Evolutionary conservation across 306 rosid genomes (phyloP).

Genomic region (Hippophae rhamnoides): DNA sequence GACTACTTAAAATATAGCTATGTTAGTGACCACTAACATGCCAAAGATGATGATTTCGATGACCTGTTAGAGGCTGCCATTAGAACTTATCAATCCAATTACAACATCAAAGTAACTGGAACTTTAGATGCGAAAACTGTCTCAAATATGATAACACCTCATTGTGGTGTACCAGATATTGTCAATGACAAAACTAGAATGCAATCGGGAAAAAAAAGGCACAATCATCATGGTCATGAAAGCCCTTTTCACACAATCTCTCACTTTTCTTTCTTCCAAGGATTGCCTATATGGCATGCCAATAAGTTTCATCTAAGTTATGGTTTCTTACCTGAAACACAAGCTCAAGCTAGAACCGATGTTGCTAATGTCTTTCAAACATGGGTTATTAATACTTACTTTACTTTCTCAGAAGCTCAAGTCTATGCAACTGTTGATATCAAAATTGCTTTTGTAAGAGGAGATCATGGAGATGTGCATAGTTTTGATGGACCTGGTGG

Average conservation of each 20-base stretch:
- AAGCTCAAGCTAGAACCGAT: not conserved
- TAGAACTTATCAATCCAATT: slow-evolving; percentile 29
- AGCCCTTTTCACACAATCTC: not conserved
- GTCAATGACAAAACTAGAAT: slow-evolving; percentile 16
- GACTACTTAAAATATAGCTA: slow-evolving; percentile 25
- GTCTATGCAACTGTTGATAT: too few relatives aligned
- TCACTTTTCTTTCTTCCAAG: slow-evolving; percentile 7
- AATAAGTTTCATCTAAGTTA: slow-evolving; percentile 15
- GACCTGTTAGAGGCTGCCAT: slow-evolving; percentile 28
- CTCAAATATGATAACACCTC: slow-evolving; percentile 25
- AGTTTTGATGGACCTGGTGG: too few relatives aligned
- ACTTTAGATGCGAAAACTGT: slow-evolving; percentile 21
- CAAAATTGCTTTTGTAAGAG: too few relatives aligned
- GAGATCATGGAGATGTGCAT: too few relatives aligned
- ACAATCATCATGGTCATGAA: not conserved
- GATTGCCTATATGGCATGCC: slow-evolving; percentile 20
- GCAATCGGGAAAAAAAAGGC: slow-evolving; percentile 4
- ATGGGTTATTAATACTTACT: too few relatives aligned
- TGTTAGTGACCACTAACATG: not conserved
- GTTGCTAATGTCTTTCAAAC: too few relatives aligned
- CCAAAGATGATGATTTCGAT: slow-evolving; percentile 17
- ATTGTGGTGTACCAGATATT: slow-evolving; percentile 38
- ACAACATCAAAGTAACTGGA: slow-evolving; percentile 20
- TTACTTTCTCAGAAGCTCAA: too few relatives aligned
- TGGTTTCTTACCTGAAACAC: slow-evolving; percentile 1